These are phyloP conservation scores for Pseudonectria foliicola DNA, from an alignment of 2,329 filamentous ascomycete genomes.

Conservation along the genomic window DNA sequence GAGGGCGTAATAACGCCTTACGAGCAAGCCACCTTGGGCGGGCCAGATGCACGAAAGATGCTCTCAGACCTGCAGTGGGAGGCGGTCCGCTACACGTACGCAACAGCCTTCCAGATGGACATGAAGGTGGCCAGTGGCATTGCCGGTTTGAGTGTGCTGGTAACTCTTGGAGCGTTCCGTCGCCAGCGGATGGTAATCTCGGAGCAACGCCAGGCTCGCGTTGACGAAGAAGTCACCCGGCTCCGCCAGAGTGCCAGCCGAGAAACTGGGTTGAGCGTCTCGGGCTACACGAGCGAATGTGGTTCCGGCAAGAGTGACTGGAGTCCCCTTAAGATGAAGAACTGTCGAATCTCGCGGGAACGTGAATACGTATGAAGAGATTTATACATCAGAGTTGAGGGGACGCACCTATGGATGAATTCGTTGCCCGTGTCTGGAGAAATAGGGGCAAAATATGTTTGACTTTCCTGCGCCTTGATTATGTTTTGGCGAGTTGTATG, in stretches of 20 bases:
- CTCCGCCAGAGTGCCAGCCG: background rate
- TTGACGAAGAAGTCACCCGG: constrained; percentile 12
- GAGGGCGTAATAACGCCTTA: constrained; percentile 20
- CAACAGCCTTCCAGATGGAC: constrained; percentile 37
- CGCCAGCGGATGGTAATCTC: constrained; percentile 13
- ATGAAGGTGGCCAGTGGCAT: constrained; percentile 41
- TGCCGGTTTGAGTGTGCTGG: constrained; percentile 32
- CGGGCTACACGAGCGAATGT: too few species aligned
- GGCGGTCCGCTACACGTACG: constrained; percentile 32
- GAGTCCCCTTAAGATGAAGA: too few species aligned
- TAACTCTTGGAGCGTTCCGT: constrained; percentile 33
- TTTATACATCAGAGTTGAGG: too few species aligned
- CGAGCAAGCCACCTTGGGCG: constrained; percentile 22
- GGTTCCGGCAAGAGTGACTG: too few species aligned
- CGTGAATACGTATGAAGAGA: too few species aligned
- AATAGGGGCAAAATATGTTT: too few species aligned
- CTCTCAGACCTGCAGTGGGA: constrained; percentile 24
- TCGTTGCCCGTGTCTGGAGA: too few species aligned
- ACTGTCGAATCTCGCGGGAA: too few species aligned
- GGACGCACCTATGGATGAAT: too few species aligned
- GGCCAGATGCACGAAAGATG: constrained; percentile 4
- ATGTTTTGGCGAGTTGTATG: too few species aligned
- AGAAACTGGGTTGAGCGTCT: too few species aligned
- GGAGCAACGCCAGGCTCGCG: constrained; percentile 13
- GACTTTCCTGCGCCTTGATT: too few species aligned